Percentiles rank a stretch among this genome's conserved stretches.
Evolutionary conservation across 2,329 filamentous ascomycete species (phyloP).

Genomic region (Pestalotiopsis sp.): DNA sequence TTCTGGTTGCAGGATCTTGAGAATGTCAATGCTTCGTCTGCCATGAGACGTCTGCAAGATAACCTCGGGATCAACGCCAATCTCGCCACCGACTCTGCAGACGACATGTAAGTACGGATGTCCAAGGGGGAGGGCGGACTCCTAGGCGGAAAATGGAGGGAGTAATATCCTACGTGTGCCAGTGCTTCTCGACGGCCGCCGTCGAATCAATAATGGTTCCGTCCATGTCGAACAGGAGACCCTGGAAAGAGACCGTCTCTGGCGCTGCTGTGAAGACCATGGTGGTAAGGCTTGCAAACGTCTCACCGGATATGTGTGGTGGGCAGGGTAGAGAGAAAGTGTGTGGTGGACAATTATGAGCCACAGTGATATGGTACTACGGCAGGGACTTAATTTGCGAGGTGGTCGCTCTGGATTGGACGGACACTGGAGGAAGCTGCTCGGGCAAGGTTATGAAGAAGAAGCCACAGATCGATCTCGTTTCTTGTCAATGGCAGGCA

Average conservation of each 20-base stretch:
- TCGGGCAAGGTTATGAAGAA: background rate
- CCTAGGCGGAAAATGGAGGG: background rate
- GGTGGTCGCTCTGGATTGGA: background rate
- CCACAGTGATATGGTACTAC: background rate
- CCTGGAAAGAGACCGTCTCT: constrained; percentile 52
- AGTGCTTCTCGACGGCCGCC: constrained; percentile 75
- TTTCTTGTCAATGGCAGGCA: background rate
- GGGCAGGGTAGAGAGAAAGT: background rate
- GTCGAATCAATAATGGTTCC: constrained; percentile 86
- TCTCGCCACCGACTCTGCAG: constrained; percentile 74
- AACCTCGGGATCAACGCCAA: constrained; percentile 80
- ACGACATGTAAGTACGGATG: background rate
- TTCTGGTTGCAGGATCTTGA: constrained; percentile 77
- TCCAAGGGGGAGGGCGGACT: background rate
- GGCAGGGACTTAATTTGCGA: background rate
- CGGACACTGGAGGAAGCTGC: background rate
- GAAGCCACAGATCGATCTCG: background rate
- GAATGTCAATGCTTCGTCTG: constrained; percentile 82
- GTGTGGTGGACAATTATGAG: background rate
- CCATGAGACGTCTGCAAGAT: constrained; percentile 94
- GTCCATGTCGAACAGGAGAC: constrained; percentile 76
- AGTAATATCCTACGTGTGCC: constrained; percentile 63
- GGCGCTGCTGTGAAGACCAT: constrained; percentile 46
- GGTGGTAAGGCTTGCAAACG: constrained; percentile 2
- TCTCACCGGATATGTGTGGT: background rate